Evolutionary conservation across 805 yeast genomes (phyloP).

Genomic region (Zygoascus bituminiphila): DNA sequence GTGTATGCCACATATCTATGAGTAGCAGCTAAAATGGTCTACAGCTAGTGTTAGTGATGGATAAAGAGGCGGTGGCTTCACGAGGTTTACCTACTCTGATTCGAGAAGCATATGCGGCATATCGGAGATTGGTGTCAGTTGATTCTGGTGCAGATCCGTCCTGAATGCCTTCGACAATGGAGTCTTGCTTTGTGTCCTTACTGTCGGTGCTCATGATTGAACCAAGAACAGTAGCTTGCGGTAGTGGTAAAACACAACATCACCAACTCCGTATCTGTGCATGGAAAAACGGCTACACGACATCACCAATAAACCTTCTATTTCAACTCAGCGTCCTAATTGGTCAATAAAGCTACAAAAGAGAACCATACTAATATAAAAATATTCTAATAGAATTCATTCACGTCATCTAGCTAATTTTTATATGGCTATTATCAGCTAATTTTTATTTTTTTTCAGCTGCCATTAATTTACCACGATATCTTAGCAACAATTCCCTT

Average conservation of each 20-base stretch:
- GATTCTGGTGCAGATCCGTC: conserved; percentile 27
- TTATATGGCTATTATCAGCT: too few species aligned
- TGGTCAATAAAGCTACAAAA: too few species aligned
- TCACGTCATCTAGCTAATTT: not conserved
- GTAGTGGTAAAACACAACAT: too few species aligned
- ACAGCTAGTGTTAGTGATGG: not conserved
- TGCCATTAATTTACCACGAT: conserved; percentile 33
- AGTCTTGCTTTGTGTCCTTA: not conserved
- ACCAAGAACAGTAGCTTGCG: too few species aligned
- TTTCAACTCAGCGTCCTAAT: too few species aligned
- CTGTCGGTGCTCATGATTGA: not conserved
- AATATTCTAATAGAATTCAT: not conserved
- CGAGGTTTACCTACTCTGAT: conserved; percentile 33
- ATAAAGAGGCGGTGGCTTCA: not conserved
- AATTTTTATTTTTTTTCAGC: too few species aligned
- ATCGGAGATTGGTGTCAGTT: conserved; percentile 49
- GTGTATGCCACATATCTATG: conserved; percentile 82
- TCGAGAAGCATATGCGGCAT: conserved; percentile 76
- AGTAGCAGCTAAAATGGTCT: conserved; percentile 59
- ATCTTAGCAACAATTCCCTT: conserved; percentile 31
- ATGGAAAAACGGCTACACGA: too few species aligned
- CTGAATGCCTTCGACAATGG: not conserved
- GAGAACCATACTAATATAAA: too few species aligned
- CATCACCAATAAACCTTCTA: too few species aligned
- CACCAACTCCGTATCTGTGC: too few species aligned